Evolutionary conservation across 768 basidiomycete genomes (phyloP).

Genomic region (Suillus occidentalis): DNA sequence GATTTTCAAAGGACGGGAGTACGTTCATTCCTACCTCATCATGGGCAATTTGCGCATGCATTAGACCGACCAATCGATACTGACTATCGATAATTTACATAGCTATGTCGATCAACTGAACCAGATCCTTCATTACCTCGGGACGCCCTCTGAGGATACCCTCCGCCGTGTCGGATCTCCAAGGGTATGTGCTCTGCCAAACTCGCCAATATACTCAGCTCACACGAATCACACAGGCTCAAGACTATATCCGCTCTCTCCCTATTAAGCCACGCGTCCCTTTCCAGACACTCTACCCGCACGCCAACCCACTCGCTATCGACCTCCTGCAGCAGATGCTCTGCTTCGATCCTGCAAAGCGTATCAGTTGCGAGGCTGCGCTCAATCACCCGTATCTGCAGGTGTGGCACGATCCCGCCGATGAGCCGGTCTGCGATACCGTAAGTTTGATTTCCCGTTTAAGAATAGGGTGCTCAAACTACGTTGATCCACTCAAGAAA

Average conservation of each 20-base stretch:
- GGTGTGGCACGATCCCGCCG: slow-evolving; percentile 97
- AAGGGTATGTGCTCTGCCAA: slow-evolving; percentile 52
- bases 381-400: slow-evolving; percentile 91
- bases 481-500: slow-evolving; percentile 45
- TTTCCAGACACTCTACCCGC: slow-evolving; percentile 89
- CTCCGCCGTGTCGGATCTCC: slow-evolving; percentile 95
- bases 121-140: slow-evolving; percentile 97
- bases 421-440: slow-evolving; percentile 83
- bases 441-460: slow-evolving; percentile 41
- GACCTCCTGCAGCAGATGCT: slow-evolving; percentile 91
- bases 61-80: slow-evolving; percentile 6
- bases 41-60: background rate
- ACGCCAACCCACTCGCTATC: slow-evolving; percentile 91
- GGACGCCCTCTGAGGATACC: slow-evolving; percentile 95
- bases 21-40: slow-evolving; percentile 30
- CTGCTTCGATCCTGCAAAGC: slow-evolving; percentile 94
- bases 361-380: slow-evolving; percentile 95
- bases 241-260: slow-evolving; percentile 96
- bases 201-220: no score
- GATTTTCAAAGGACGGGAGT: slow-evolving; percentile 97
- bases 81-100: slow-evolving; percentile 12
- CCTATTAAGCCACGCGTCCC: slow-evolving; percentile 96
- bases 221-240: slow-evolving; percentile 54
- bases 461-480: background rate
- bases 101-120: slow-evolving; percentile 99